Percentiles rank a stretch among this genome's conserved stretches.
Evolutionary conservation across 306 rosid genomes (phyloP).

Genomic region (Cucurbita argyrosperma): DNA sequence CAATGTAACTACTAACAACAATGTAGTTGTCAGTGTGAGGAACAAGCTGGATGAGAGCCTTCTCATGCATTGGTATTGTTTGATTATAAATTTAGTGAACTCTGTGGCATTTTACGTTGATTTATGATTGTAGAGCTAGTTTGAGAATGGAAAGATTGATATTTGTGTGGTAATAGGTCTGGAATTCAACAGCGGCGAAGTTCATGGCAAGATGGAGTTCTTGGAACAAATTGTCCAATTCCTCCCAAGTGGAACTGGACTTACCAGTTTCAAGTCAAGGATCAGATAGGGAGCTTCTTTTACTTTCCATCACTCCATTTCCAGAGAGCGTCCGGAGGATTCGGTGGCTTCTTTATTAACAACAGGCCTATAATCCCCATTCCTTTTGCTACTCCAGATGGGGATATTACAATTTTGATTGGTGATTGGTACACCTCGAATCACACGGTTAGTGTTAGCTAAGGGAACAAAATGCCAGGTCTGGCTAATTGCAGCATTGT

Average conservation of each 20-base stretch:
- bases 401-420: constrained; percentile 51
- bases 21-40: constrained; percentile 63
- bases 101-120: not conserved
- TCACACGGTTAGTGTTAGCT: constrained; percentile 63
- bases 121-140: not conserved
- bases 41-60: constrained; percentile 84
- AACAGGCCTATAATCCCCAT: constrained; percentile 48
- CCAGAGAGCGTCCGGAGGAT: constrained; percentile 96
- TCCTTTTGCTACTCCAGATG: constrained; percentile 75
- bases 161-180: constrained; percentile 40
- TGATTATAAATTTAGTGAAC: not conserved
- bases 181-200: constrained; percentile 81
- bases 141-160: constrained; percentile 6
- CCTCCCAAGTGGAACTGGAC: constrained; percentile 99
- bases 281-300: constrained; percentile 90
- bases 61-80: constrained; percentile 62
- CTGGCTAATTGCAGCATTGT: not conserved
- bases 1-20: constrained; percentile 80
- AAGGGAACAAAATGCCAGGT: not conserved
- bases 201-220: constrained; percentile 94
- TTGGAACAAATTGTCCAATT: constrained; percentile 88
- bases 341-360: constrained; percentile 64
- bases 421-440: constrained; percentile 88
- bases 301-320: constrained; percentile 80
- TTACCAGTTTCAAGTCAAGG: constrained; percentile 85